phyloP scores from a whole-genome alignment of 108 stramenopile species.

The Discostella pseudostelligera region DNA sequence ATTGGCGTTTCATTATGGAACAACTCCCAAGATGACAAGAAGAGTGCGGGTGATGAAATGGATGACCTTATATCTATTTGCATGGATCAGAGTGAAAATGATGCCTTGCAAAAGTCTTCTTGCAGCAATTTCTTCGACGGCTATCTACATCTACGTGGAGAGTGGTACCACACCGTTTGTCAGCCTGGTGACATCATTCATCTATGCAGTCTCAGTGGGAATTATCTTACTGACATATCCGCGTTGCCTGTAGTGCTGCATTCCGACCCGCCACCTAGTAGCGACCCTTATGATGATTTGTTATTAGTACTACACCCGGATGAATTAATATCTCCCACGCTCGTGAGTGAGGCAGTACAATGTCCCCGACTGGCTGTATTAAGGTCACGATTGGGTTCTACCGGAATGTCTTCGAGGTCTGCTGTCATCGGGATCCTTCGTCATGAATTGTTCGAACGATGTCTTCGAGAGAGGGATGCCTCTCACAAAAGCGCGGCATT shows the following conservation, averaged over 20 bases:
- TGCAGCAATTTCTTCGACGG: conserved; percentile 41
- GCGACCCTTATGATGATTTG: conserved; percentile 64
- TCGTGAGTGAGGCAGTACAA: conserved; percentile 71
- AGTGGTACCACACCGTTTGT: conserved; percentile 72
- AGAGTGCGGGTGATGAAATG: conserved; percentile 27
- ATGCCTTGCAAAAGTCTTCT: neutral
- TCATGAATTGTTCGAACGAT: conserved; percentile 79
- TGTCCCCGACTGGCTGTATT: conserved; percentile 78
- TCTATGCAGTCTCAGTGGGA: conserved; percentile 73
- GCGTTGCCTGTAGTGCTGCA: conserved; percentile 78
- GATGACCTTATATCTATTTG: conserved; percentile 33
- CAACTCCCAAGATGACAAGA: conserved; percentile 29
- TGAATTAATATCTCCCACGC: conserved; percentile 72
- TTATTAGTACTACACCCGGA: conserved; percentile 82
- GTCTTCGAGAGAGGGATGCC: conserved; percentile 58
- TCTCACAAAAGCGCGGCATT: conserved; percentile 43
- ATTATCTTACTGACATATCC: conserved; percentile 56
- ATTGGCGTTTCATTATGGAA: conserved; percentile 59
- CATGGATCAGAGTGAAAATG: neutral
- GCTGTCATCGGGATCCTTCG: conserved; percentile 80
- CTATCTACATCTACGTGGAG: conserved; percentile 68
- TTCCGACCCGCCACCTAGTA: conserved; percentile 49
- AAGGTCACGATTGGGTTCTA: conserved; percentile 67
- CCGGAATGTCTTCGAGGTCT: conserved; percentile 58
- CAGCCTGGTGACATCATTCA: conserved; percentile 67